Evolutionary conservation across 2,329 filamentous ascomycete species (phyloP).

Genomic region (Hypoxylon rubiginosum): DNA sequence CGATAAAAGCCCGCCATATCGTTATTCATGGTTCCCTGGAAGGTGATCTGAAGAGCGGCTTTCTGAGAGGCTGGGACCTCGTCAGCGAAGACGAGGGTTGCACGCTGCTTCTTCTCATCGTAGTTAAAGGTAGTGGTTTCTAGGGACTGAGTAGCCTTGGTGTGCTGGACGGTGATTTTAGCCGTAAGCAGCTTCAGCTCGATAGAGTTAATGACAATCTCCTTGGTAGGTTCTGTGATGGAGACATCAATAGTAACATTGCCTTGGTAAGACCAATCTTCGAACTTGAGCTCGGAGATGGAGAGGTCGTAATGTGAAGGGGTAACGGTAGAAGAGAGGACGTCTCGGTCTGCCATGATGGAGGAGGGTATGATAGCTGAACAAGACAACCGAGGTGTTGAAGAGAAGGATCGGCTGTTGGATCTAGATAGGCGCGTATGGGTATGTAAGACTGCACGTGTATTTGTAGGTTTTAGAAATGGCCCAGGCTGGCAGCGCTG

Average conservation of each 20-base stretch:
- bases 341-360: conserved; percentile 71
- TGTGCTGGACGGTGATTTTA: conserved; percentile 71
- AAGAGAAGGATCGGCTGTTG: conserved; percentile 44
- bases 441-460: background rate
- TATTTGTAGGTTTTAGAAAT: conserved; percentile 30
- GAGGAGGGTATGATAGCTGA: conserved; percentile 52
- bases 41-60: conserved; percentile 77
- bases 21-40: conserved; percentile 87
- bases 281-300: conserved; percentile 84
- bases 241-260: conserved; percentile 81
- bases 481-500: conserved; percentile 15
- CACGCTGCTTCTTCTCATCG: conserved; percentile 86
- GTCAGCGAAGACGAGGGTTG: conserved; percentile 80
- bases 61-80: conserved; percentile 77
- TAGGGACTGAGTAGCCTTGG: conserved; percentile 68
- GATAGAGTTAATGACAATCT: conserved; percentile 87
- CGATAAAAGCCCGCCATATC: conserved; percentile 95
- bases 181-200: conserved; percentile 81
- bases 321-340: conserved; percentile 76
- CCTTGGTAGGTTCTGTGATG: conserved; percentile 77
- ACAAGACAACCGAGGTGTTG: conserved; percentile 45
- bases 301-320: conserved; percentile 88
- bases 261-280: conserved; percentile 82
- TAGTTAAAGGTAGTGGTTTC: conserved; percentile 79
- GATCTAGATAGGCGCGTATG: conserved; percentile 9